Conservation (phyloP, 1,284 basidiomycete genomes). For the Megacollybia platyphylla region DNA sequence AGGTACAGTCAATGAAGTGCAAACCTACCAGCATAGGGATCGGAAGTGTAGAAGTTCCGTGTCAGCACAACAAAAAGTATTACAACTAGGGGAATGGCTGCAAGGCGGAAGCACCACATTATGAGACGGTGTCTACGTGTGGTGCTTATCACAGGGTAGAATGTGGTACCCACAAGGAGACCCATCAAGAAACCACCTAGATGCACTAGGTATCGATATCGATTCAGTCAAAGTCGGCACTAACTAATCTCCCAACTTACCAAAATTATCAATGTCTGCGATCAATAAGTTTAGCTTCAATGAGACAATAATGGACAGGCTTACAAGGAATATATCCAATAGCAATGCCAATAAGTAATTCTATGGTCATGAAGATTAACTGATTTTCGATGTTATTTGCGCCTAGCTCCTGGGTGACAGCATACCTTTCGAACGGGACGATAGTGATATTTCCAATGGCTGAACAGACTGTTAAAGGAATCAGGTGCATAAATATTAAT, state of each 20-base stretch:
- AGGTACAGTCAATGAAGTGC: slow-evolving; percentile 37
- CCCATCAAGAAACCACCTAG: slow-evolving; percentile 78
- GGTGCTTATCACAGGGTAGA: slow-evolving; percentile 83
- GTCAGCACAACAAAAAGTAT: slow-evolving; percentile 75
- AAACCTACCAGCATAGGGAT: slow-evolving; percentile 63
- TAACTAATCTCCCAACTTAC: slow-evolving; percentile 20
- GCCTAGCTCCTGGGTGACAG: background rate
- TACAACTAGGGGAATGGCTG: slow-evolving; percentile 64
- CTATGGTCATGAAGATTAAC: slow-evolving; percentile 74
- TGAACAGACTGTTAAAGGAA: slow-evolving; percentile 31
- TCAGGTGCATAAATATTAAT: no score
- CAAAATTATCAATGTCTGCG: slow-evolving; percentile 69
- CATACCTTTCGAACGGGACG: slow-evolving; percentile 66
- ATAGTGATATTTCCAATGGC: slow-evolving; percentile 87
- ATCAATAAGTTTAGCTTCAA: slow-evolving; percentile 5
- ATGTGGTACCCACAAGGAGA: slow-evolving; percentile 65
- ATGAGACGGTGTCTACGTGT: slow-evolving; percentile 65
- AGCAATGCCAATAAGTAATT: slow-evolving; percentile 75
- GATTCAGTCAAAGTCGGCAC: slow-evolving; percentile 1
- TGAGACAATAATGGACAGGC: slow-evolving; percentile 12
- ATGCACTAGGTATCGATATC: slow-evolving; percentile 29
- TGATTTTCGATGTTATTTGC: slow-evolving; percentile 14
- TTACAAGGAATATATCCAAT: slow-evolving; percentile 76
- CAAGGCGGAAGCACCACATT: slow-evolving; percentile 62
- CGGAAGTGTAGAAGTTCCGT: slow-evolving; percentile 82